Evolutionary conservation across 73 alveolate species (phyloP), one percentile per base, ranked within the genome.

Genomic region (Stentor roeselii): DNA sequence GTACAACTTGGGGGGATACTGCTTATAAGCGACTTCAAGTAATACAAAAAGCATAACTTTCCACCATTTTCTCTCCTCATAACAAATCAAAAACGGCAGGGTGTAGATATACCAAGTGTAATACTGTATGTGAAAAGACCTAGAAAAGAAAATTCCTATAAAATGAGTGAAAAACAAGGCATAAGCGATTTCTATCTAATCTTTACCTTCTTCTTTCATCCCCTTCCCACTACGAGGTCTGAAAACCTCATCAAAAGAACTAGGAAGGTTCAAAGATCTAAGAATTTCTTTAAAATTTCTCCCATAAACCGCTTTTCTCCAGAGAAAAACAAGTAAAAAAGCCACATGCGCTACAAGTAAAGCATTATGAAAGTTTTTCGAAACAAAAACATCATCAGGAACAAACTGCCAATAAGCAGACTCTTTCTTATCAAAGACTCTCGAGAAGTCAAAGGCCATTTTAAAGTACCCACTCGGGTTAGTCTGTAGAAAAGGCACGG

Each of bases 321-420:
- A 42, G 38, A 90, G 41, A 60, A 88, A 82, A 30, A 85, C 35
- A 3, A 84, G n/a, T 39, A 88, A 78, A 11, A 80, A 75, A 6
- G 87, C 36, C 1, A 91, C 39, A 61, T 91, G 94, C 3, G 42
- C 40, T 1, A 84, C 59, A 6, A 91, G 34, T 42, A 91, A 75
- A 11, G 60, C 2, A 75, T 39, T 27, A 39, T 87, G 90, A 32
- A 88, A 83, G 35, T 11, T 59, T 59, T 41, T 14, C 3, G 84
- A 39, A 1, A 84, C 59, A 3, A 89, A 90, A 3, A 86, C 35
- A 4, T 78, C 86, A 60, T 89, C 91, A 32, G 90, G 91, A n/a
- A 88, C 77, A 76, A 88, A 91, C 36, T 91, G 84, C 93, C 90
- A 85, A 82, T 91, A 87, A 31, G 85, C 96, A 1, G 90, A 80